These are phyloP conservation scores for Rhipidocladum racemiflorum DNA, from an alignment of 176 grass and related monocot species.

Conservation along the genomic window DNA sequence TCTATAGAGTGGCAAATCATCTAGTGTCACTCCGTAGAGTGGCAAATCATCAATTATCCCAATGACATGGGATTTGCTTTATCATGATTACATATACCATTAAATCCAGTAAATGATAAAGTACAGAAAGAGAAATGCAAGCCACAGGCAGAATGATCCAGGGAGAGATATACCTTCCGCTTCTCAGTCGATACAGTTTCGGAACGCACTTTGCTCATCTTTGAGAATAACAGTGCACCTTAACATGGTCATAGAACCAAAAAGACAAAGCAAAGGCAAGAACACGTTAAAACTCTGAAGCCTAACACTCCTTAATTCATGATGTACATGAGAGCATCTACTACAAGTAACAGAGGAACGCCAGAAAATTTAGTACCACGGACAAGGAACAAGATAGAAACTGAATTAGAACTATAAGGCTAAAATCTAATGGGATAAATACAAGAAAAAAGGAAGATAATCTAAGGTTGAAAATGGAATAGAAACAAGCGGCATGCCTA, in stretches of 20 bases:
- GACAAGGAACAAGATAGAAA: constrained; percentile 19
- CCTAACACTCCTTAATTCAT: not conserved
- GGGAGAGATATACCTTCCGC: constrained; percentile 82
- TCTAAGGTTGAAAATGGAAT: constrained; percentile 16
- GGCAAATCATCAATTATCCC: too few relatives aligned
- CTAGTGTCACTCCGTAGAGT: too few relatives aligned
- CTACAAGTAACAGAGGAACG: not conserved
- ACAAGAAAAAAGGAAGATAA: constrained; percentile 11
- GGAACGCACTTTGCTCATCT: constrained; percentile 96
- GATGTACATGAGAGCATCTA: constrained; percentile 24
- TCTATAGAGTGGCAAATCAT: too few relatives aligned
- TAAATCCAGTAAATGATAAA: not conserved
- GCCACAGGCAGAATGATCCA: not conserved
- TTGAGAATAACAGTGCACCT: constrained; percentile 85
- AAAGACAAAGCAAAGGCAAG: constrained; percentile 17
- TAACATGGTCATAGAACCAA: constrained; percentile 37
- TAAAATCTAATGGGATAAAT: constrained; percentile 5
- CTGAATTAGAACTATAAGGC: not conserved
- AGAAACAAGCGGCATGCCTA: not conserved
- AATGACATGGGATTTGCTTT: not conserved
- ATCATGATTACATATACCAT: not conserved
- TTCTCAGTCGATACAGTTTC: constrained; percentile 92
- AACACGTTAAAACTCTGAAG: constrained; percentile 5
- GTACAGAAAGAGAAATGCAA: not conserved
- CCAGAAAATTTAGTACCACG: constrained; percentile 2